Conservation (phyloP, 768 basidiomycete species). For the Suillus weaverae region DNA sequence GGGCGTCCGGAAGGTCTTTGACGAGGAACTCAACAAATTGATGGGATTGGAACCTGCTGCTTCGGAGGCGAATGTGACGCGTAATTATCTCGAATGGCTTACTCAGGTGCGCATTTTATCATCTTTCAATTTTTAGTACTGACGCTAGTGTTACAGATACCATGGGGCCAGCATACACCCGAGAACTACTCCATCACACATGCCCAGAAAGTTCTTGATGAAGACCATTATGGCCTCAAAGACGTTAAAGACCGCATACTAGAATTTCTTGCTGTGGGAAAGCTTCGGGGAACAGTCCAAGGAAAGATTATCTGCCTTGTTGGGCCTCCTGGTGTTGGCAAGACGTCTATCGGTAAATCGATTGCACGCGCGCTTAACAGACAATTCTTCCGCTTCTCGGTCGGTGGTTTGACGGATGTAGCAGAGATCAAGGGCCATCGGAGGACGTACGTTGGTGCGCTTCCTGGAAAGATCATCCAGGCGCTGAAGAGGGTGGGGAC, state of each 20-base stretch:
- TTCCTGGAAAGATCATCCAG: slow-evolving; percentile 95
- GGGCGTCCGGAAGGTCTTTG: slow-evolving; percentile 87
- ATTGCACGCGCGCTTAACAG: slow-evolving; percentile 89
- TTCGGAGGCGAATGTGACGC: slow-evolving; percentile 89
- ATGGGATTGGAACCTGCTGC: slow-evolving; percentile 87
- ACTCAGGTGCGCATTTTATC: slow-evolving; percentile 55
- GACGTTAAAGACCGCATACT: slow-evolving; percentile 93
- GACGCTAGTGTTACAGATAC: slow-evolving; percentile 53
- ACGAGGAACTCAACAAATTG: slow-evolving; percentile 92
- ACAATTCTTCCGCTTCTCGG: slow-evolving; percentile 95
- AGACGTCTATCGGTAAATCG: slow-evolving; percentile 94
- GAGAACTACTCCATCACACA: slow-evolving; percentile 90
- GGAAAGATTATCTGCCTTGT: slow-evolving; percentile 98
- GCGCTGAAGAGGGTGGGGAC: slow-evolving; percentile 91
- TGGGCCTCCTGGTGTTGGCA: slow-evolving; percentile 97
- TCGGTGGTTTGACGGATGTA: slow-evolving; percentile 95
- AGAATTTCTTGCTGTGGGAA: slow-evolving; percentile 95
- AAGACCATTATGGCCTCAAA: slow-evolving; percentile 90
- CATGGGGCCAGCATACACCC: slow-evolving; percentile 93
- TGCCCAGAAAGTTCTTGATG: slow-evolving; percentile 83
- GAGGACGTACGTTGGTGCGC: slow-evolving; percentile 92
- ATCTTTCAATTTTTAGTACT: slow-evolving; percentile 4
- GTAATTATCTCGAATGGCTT: slow-evolving; percentile 93
- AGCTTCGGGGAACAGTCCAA: slow-evolving; percentile 89
- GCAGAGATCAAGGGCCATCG: slow-evolving; percentile 99